These are phyloP conservation scores for Cyberlindnera americana DNA, from an alignment of 805 yeast species.

Conservation along the genomic window DNA sequence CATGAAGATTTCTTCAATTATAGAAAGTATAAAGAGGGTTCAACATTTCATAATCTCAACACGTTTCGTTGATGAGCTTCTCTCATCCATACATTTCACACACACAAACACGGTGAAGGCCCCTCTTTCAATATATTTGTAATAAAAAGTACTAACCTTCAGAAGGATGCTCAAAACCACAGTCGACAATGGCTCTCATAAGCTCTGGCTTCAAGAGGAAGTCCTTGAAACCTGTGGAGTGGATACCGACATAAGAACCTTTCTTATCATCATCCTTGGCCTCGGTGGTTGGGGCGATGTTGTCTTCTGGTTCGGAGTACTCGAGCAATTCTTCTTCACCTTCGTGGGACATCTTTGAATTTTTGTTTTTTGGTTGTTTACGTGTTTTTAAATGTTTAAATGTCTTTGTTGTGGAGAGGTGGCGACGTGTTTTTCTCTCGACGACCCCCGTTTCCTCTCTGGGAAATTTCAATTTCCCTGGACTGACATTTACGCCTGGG, in stretches of 20 bases:
- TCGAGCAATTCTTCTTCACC: conserved; percentile 99
- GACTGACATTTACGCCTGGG: too few relatives aligned
- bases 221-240: conserved; percentile 98
- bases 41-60: too few relatives aligned
- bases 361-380: conserved; percentile 1
- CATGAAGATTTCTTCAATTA: too few relatives aligned
- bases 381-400: neutral
- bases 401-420: neutral
- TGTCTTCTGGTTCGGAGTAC: conserved; percentile 96
- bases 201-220: conserved; percentile 95
- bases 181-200: conserved; percentile 95
- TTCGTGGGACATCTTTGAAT: conserved; percentile 73
- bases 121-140: neutral
- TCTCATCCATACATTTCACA: too few relatives aligned
- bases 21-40: too few relatives aligned
- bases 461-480: too few relatives aligned
- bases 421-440: conserved; percentile 6
- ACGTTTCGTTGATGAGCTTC: too few relatives aligned
- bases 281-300: conserved; percentile 39
- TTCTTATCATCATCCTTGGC: conserved; percentile 69
- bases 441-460: neutral
- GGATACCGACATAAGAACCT: conserved; percentile 97
- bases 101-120: too few relatives aligned
- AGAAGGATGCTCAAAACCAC: conserved; percentile 99
- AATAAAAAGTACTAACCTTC: conserved; percentile 71